phyloP scores from a whole-genome alignment of 306 rosid genomes.

The Trichosanthes cucumerina region DNA sequence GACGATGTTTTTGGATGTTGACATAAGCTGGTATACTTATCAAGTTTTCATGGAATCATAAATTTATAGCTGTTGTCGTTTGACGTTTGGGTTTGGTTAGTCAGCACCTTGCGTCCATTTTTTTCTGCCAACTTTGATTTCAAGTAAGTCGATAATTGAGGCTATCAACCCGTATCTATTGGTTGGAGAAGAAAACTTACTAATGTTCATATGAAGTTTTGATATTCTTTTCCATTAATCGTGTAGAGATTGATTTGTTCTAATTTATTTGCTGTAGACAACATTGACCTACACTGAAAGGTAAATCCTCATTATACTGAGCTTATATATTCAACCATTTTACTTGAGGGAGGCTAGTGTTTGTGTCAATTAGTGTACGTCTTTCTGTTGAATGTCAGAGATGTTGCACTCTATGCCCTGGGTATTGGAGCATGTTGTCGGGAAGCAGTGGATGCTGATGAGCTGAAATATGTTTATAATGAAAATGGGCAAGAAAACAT shows the following conservation, averaged over 20 bases:
- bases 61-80: not conserved
- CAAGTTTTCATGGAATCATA: constrained; percentile 1
- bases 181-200: not conserved
- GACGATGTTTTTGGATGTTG: not conserved
- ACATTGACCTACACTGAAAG: constrained; percentile 55
- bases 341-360: not conserved
- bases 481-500: constrained; percentile 56
- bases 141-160: not conserved
- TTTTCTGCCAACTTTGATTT: not conserved
- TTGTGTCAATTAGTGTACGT: not conserved
- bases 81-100: not conserved
- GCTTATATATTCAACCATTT: not conserved
- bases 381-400: constrained; percentile 32
- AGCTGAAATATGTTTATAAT: constrained; percentile 80
- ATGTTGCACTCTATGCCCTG: constrained; percentile 73
- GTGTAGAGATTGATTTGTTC: constrained; percentile 8
- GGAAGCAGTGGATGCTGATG: constrained; percentile 66
- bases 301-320: constrained; percentile 20
- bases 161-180: not conserved
- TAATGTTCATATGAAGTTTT: not conserved
- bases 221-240: not conserved
- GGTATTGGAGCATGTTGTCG: constrained; percentile 72
- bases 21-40: not conserved
- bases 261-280: constrained; percentile 28
- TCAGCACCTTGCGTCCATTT: not conserved